A percentile compares a stretch with the other conserved stretches of the same genome.
phyloP scores from a whole-genome alignment of 208 protist genomes.

The Acanthamoeba castellanii region DNA sequence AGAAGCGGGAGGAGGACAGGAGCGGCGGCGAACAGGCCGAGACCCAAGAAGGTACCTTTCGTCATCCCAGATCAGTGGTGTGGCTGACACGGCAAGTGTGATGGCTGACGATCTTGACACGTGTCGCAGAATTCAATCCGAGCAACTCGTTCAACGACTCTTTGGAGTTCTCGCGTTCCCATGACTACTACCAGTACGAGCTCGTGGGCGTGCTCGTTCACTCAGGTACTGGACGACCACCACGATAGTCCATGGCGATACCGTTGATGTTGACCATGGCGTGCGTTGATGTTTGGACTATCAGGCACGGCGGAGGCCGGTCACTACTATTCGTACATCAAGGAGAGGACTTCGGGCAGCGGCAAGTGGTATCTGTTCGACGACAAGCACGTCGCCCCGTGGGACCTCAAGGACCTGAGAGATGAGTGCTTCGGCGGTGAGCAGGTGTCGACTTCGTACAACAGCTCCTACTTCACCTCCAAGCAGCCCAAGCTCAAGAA shows the following conservation, averaged over 20 bases:
- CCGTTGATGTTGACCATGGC: too few relatives aligned
- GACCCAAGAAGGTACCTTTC: not conserved
- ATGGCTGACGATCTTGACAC: too few relatives aligned
- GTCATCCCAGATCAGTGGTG: not conserved
- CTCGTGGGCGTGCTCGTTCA: conserved; percentile 60
- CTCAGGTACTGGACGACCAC: not conserved
- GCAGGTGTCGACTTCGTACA: conserved; percentile 12
- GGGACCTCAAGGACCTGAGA: conserved; percentile 25
- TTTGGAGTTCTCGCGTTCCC: not conserved
- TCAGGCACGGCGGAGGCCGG: conserved; percentile 58
- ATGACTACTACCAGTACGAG: conserved; percentile 65
- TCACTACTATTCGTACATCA: conserved; percentile 68
- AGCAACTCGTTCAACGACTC: not conserved
- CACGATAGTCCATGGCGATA: not conserved
- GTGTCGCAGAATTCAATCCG: not conserved
- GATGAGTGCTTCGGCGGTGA: conserved; percentile 54
- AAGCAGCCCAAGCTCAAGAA: conserved; percentile 51
- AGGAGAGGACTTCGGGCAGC: not conserved
- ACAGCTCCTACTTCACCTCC: not conserved
- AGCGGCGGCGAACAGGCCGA: not conserved
- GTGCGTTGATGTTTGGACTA: too few relatives aligned
- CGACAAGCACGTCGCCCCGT: conserved; percentile 29
- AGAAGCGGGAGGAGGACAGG: not conserved
- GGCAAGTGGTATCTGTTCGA: conserved; percentile 62
- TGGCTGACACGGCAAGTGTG: too few relatives aligned